A percentile compares a stretch with the other conserved stretches of the same genome.
phyloP scores from a whole-genome alignment of 305 asterid species.

The Fraxinus sp. region DNA sequence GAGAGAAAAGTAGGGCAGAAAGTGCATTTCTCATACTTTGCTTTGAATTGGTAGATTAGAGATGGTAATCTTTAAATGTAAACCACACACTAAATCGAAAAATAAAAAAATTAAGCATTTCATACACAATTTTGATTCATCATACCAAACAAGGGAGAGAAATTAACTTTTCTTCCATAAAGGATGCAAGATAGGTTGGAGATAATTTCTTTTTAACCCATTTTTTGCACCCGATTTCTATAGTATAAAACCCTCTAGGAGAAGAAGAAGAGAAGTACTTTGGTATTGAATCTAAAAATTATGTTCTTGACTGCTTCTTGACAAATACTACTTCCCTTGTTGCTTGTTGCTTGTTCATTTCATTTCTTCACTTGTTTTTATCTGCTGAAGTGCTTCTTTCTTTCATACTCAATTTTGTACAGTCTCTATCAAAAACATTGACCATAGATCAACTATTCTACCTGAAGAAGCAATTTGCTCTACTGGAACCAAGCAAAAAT shows the following conservation, averaged over 20 bases:
- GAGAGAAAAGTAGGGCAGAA: background rate
- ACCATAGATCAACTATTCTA: conserved; percentile 46
- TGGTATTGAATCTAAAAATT: background rate
- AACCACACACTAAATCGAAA: background rate
- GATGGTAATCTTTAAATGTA: background rate
- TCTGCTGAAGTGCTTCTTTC: background rate
- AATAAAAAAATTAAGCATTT: background rate
- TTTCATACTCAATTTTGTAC: conserved; percentile 9
- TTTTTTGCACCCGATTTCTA: background rate
- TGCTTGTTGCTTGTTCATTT: background rate
- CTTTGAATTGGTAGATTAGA: background rate
- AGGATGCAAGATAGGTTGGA: background rate
- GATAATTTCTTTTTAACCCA: background rate
- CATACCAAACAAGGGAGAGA: background rate
- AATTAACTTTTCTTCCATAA: background rate
- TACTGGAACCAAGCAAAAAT: conserved; percentile 46
- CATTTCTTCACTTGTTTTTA: background rate
- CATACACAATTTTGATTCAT: background rate
- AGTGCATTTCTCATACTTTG: background rate
- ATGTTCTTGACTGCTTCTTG: background rate
- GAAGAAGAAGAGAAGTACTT: background rate
- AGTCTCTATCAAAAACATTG: conserved; percentile 54
- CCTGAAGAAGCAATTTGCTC: conserved; percentile 47
- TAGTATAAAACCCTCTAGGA: background rate
- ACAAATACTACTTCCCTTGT: background rate